Evolutionary conservation across 768 basidiomycete species (phyloP).

Genomic region (Holtermanniella nyarrowii): DNA sequence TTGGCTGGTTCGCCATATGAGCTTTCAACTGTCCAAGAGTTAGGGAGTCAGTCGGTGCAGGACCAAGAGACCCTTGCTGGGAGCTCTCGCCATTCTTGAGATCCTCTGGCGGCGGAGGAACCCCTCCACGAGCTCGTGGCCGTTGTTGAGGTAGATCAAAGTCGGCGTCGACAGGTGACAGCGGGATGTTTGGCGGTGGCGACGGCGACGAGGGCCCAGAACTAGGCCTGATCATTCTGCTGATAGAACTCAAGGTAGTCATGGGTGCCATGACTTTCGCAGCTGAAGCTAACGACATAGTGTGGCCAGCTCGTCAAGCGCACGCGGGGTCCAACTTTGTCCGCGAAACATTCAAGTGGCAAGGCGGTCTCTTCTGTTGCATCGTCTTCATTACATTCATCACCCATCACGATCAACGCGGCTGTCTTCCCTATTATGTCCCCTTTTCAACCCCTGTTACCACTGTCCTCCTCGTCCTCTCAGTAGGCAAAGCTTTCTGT

Average conservation of each 20-base stretch:
- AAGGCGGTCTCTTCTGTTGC: no score
- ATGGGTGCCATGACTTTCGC: background rate
- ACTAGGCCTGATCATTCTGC: background rate
- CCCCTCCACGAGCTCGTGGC: background rate
- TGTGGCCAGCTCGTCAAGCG: no score
- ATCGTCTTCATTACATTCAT: no score
- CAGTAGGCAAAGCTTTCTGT: no score
- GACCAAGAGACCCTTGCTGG: background rate
- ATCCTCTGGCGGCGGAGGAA: background rate
- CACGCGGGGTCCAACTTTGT: no score
- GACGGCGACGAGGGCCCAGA: background rate
- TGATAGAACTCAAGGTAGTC: background rate
- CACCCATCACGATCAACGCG: no score
- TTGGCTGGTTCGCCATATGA: slow-evolving; percentile 18
- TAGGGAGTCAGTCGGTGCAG: slow-evolving; percentile 26
- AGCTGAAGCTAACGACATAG: no score
- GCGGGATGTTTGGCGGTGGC: background rate
- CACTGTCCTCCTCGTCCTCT: no score
- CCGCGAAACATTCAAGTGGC: no score
- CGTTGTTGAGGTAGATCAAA: background rate
- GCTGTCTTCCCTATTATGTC: no score
- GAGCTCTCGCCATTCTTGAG: background rate
- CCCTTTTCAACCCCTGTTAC: no score
- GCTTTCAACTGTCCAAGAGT: slow-evolving; percentile 36
- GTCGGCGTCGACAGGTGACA: background rate